Base-by-base conservation (phyloP, 2,329 filamentous ascomycete genomes). In the Talaromyces piceae region DNA sequence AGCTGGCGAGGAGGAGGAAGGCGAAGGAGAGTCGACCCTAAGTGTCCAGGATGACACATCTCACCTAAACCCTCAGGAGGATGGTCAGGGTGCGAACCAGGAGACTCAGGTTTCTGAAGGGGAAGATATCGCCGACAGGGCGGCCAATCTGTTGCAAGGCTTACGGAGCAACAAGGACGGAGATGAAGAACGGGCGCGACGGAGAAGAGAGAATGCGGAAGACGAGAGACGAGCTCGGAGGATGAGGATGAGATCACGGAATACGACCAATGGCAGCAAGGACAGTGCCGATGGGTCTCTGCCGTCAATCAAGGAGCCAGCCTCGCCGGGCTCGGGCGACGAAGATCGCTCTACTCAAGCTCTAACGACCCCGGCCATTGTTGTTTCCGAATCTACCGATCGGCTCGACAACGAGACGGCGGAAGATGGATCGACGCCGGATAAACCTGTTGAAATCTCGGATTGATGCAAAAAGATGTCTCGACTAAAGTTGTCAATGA, bases 121-220 rank as follows among this genome's bases (percentile, higher is more conserved):
- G 39, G 78, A 91, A 67, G 89, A 95, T 57, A 83, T 97, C 25
- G 91, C 89, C 3, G 86, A 91, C 59, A 82, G 90, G 48, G 91
- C 91, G 2, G 89, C 89, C 1, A 81, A 84, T 57, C 74, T 96
- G 66, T 75, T 97, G 26, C 87, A 95, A 63, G 89, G 89, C 43
- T 84, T 96, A 68, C 81, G 89, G 53, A 77, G 82, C 39, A 81
- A 81, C 39, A 62, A 61, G 3, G 76, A 84, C 45, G 80, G 79
- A 20, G 77, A 76, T 16, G 78, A 77, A 6, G 74, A 72, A 18
- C 72, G 75, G 11, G 75, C 88, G 51, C 74, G 89, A 50, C 78
- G 82, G 51, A 71, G 83, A 60, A 73, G 86, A 62, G 86, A 91
- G 64, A 88, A 82, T 55, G 87, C 88, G 1, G 88, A 93, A 59